These are phyloP conservation scores for Tetracladium marchalianum DNA, from an alignment of 495 filamentous ascomycete species.

Conservation along the genomic window DNA sequence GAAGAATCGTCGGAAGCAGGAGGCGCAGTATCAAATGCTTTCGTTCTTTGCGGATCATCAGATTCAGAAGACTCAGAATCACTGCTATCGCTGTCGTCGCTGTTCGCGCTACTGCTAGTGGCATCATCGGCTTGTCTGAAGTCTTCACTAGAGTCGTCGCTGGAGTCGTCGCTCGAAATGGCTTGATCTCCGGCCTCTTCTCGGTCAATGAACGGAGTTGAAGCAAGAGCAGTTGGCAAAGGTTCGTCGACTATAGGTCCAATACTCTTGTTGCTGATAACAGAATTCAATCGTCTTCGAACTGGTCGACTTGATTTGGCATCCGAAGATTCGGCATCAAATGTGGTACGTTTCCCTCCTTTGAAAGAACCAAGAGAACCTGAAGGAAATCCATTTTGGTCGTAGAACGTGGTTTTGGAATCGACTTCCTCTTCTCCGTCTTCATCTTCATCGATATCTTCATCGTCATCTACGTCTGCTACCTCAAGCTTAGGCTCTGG, in stretches of 20 bases:
- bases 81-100: conserved; percentile 2
- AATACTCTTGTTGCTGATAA: conserved; percentile 8
- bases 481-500: neutral
- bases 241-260: neutral
- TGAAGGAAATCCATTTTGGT: conserved; percentile 37
- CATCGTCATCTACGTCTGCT: neutral
- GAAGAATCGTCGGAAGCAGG: conserved; percentile 1
- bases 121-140: conserved; percentile 2
- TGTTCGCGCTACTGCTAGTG: too few species aligned
- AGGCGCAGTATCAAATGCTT: conserved; percentile 17
- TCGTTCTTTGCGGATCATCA: conserved; percentile 19
- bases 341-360: conserved; percentile 19
- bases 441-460: neutral
- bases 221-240: conserved; percentile 7
- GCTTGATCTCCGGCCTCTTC: conserved; percentile 5
- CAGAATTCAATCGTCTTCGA: conserved; percentile 5
- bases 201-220: conserved; percentile 13
- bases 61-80: conserved; percentile 5
- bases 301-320: conserved; percentile 1
- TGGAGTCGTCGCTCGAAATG: conserved; percentile 9
- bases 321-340: conserved; percentile 13
- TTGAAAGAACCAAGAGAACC: conserved; percentile 32
- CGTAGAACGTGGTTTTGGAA: conserved; percentile 25
- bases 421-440: conserved; percentile 8
- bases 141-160: conserved; percentile 6